phyloP scores from a whole-genome alignment of 257 asterid genomes.

The Haberlea rhodopensis region DNA sequence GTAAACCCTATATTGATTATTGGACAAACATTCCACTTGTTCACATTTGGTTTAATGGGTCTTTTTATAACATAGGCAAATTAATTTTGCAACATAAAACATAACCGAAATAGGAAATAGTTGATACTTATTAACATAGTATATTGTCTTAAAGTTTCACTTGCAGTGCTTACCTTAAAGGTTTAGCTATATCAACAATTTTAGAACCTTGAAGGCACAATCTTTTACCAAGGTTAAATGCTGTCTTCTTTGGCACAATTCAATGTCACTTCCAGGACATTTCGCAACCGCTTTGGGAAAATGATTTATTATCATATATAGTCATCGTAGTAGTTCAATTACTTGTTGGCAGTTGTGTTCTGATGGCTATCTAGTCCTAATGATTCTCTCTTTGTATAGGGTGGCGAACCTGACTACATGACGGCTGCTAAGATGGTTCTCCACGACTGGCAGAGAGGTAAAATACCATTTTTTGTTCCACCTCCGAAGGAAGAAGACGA shows the following conservation, averaged over 20 bases:
- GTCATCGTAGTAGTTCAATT: not conserved
- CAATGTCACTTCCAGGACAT: no score
- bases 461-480: constrained; percentile 76
- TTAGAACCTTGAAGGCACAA: not conserved
- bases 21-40: no score
- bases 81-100: no score
- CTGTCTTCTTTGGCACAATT: not conserved
- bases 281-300: not conserved
- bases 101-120: no score
- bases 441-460: constrained; percentile 96
- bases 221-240: not conserved
- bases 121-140: no score
- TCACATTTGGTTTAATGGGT: no score
- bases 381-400: constrained; percentile 39
- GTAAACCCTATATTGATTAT: no score
- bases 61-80: no score
- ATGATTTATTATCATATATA: no score
- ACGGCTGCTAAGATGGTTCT: constrained; percentile 92
- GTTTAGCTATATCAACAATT: not conserved
- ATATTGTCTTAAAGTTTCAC: no score
- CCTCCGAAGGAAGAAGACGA: constrained; percentile 60
- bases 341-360: not conserved
- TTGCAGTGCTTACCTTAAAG: no score
- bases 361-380: not conserved
- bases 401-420: constrained; percentile 90